phyloP scores from a whole-genome alignment of 1,284 basidiomycete genomes.

The Ustilago cynodontis region DNA sequence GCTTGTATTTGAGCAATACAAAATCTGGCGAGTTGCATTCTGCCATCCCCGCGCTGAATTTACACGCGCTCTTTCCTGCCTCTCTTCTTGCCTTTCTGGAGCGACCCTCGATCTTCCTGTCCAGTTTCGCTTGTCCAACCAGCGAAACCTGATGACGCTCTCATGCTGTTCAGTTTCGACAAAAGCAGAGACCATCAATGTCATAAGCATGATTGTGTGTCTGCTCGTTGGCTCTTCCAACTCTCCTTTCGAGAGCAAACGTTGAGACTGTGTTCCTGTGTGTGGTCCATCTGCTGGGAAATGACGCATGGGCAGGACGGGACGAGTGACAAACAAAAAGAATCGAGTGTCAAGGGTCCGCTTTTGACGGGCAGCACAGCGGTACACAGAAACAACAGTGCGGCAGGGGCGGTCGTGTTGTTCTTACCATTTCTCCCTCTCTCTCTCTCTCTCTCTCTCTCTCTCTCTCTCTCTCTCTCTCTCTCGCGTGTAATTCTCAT shows the following conservation, averaged over 20 bases:
- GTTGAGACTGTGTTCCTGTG: too few species aligned
- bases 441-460: too few species aligned
- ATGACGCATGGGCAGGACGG: not conserved
- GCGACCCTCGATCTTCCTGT: constrained; percentile 2
- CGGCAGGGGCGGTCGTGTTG: not conserved
- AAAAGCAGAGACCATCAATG: not conserved
- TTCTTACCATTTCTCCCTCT: too few species aligned
- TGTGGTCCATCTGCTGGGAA: too few species aligned
- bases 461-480: too few species aligned
- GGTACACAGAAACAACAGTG: not conserved
- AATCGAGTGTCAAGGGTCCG: not conserved
- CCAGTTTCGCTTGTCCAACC: constrained; percentile 1
- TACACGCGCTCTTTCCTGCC: not conserved
- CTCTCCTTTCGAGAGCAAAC: not conserved
- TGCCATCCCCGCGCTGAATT: not conserved
- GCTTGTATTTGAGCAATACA: constrained; percentile 1
- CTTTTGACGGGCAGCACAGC: not conserved
- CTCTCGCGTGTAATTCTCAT: too few species aligned
- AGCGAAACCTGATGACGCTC: constrained; percentile 2
- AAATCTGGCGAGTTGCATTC: too few species aligned
- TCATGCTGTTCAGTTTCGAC: not conserved
- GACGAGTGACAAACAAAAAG: not conserved
- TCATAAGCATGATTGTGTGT: too few species aligned
- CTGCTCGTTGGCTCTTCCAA: too few species aligned
- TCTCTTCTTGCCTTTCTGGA: not conserved